These are phyloP conservation scores for Neotropicomus parvogracilis DNA, from an alignment of 1,284 basidiomycete genomes.

Conservation along the genomic window DNA sequence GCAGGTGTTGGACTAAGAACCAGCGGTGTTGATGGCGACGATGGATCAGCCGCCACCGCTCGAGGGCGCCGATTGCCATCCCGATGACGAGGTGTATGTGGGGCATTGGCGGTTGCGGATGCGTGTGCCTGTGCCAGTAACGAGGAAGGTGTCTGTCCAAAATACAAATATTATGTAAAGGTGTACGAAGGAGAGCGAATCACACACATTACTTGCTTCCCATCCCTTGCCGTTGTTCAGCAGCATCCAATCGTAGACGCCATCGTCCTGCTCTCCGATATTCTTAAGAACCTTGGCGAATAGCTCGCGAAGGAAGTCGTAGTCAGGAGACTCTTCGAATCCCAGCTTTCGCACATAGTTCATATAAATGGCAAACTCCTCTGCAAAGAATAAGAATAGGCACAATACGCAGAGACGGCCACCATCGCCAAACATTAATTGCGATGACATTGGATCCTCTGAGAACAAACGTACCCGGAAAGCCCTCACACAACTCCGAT, in stretches of 20 bases:
- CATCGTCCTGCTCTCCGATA: constrained; percentile 86
- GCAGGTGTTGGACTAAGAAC: constrained; percentile 61
- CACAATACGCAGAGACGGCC: not conserved
- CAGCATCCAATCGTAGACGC: constrained; percentile 96
- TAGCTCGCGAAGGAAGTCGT: constrained; percentile 94
- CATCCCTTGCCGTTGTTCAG: constrained; percentile 87
- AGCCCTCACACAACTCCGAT: constrained; percentile 91
- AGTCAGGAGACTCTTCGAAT: constrained; percentile 95
- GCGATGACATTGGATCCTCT: not conserved
- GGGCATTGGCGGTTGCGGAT: constrained; percentile 43
- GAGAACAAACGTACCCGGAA: constrained; percentile 69
- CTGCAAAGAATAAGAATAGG: constrained; percentile 39
- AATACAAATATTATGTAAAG: constrained; percentile 15
- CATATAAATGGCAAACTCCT: constrained; percentile 96
- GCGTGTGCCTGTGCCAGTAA: constrained; percentile 52
- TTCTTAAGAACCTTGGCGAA: constrained; percentile 92
- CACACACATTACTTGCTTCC: constrained; percentile 73
- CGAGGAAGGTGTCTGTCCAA: constrained; percentile 42
- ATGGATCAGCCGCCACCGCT: constrained; percentile 39
- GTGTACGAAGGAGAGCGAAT: constrained; percentile 6
- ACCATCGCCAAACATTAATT: not conserved
- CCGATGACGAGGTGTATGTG: constrained; percentile 53
- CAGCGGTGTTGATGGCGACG: constrained; percentile 51
- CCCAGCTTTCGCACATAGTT: constrained; percentile 95
- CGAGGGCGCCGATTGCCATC: constrained; percentile 55